phyloP scores from a whole-genome alignment of 805 yeast genomes.

The Lipomyces yamadae region DNA sequence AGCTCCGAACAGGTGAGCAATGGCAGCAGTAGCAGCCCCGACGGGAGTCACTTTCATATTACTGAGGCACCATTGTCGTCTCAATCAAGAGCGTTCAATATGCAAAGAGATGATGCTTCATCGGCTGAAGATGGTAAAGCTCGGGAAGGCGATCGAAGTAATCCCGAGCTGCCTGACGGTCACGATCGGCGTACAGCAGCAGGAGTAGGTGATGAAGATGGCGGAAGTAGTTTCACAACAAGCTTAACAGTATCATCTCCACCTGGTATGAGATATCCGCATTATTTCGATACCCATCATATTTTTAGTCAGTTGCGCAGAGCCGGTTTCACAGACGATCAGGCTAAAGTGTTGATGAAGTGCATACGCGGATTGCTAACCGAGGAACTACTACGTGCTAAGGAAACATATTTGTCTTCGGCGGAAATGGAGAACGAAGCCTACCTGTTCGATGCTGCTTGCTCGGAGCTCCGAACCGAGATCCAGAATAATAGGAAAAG shows the following conservation, averaged over 20 bases:
- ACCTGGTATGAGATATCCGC: slow-evolving; percentile 27
- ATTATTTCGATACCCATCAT: slow-evolving; percentile 63
- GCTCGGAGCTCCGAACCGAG: slow-evolving; percentile 81
- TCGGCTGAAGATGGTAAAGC: not conserved
- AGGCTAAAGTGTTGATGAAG: slow-evolving; percentile 63
- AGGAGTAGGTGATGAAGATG: not conserved
- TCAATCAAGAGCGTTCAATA: not conserved
- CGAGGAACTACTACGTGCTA: slow-evolving; percentile 44
- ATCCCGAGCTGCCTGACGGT: not conserved
- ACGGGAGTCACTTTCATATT: not conserved
- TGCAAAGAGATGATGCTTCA: not conserved
- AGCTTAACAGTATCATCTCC: slow-evolving; percentile 13
- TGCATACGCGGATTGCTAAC: slow-evolving; percentile 48
- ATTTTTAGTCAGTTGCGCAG: slow-evolving; percentile 58
- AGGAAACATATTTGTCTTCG: slow-evolving; percentile 48
- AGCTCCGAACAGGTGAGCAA: not conserved
- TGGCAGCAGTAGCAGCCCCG: not conserved
- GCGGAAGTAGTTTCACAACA: not conserved
- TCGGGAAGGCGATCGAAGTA: not conserved
- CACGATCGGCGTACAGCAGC: not conserved
- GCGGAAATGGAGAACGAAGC: slow-evolving; percentile 85
- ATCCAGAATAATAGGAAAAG: slow-evolving; percentile 71
- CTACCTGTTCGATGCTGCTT: slow-evolving; percentile 89
- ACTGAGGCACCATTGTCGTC: not conserved
- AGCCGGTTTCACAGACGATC: slow-evolving; percentile 65